These are phyloP conservation scores for Obelidium mucronatum DNA, from an alignment of 192 early-diverging fungal species.

Conservation along the genomic window DNA sequence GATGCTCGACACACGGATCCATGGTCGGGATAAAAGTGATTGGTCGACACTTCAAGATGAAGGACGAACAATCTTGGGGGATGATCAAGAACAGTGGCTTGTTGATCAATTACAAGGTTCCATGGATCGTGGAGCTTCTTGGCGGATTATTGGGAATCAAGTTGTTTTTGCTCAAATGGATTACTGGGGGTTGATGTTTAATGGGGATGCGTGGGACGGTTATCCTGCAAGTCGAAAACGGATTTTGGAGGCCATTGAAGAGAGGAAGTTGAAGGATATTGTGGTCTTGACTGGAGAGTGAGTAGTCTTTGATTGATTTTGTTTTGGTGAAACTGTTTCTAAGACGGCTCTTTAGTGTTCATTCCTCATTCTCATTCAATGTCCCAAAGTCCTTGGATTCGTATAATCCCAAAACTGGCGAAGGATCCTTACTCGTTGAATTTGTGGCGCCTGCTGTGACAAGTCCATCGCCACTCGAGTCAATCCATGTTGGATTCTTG, in stretches of 20 bases:
- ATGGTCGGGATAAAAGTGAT: slow-evolving; percentile 36
- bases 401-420: slow-evolving; percentile 33
- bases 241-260: slow-evolving; percentile 33
- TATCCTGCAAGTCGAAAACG: slow-evolving; percentile 43
- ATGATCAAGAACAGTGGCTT: slow-evolving; percentile 49
- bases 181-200: slow-evolving; percentile 24
- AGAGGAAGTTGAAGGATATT: slow-evolving; percentile 38
- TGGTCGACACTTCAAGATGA: slow-evolving; percentile 4
- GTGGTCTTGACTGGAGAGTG: slow-evolving; percentile 52
- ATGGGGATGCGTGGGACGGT: slow-evolving; percentile 50
- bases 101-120: slow-evolving; percentile 30
- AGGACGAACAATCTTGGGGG: slow-evolving; percentile 40
- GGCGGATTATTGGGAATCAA: slow-evolving; percentile 53
- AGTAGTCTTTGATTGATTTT: not conserved
- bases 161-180: slow-evolving; percentile 47
- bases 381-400: slow-evolving; percentile 30
- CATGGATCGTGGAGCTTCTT: slow-evolving; percentile 36
- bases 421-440: slow-evolving; percentile 43
- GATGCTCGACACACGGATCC: slow-evolving; percentile 55
- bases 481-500: slow-evolving; percentile 22
- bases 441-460: slow-evolving; percentile 48
- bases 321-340: not conserved
- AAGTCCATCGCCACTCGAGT: slow-evolving; percentile 19
- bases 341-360: slow-evolving; percentile 43
- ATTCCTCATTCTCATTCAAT: slow-evolving; percentile 42